phyloP scores from a whole-genome alignment of 1,284 basidiomycete genomes.

The Sporisorium iseilematis-ciliati region DNA sequence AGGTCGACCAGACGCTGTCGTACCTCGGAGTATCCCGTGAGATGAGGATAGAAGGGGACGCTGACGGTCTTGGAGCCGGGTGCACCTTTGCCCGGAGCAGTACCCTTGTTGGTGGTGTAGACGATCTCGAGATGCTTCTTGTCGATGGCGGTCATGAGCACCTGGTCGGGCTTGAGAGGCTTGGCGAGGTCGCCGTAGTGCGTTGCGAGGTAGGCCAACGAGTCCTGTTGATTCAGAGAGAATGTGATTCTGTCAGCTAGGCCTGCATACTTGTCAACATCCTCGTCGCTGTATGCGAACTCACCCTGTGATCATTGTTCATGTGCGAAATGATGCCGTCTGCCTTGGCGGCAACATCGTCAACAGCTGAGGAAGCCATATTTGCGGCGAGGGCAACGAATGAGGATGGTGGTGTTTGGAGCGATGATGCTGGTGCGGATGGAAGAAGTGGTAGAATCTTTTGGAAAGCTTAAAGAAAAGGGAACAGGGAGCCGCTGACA shows the following conservation, averaged over 20 bases:
- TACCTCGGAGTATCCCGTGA: slow-evolving; percentile 40
- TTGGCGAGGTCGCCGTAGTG: slow-evolving; percentile 43
- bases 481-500: not conserved
- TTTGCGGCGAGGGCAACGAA: slow-evolving; percentile 1
- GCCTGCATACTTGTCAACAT: not conserved
- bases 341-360: slow-evolving; percentile 49
- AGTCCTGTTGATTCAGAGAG: slow-evolving; percentile 23
- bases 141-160: slow-evolving; percentile 51
- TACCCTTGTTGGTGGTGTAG: slow-evolving; percentile 30
- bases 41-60: slow-evolving; percentile 45
- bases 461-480: slow-evolving; percentile 3
- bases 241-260: not conserved
- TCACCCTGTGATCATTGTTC: slow-evolving; percentile 56
- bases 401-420: not conserved
- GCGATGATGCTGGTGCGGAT: slow-evolving; percentile 7
- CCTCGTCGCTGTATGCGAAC: not conserved
- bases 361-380: slow-evolving; percentile 17
- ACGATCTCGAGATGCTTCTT: slow-evolving; percentile 46
- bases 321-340: slow-evolving; percentile 50
- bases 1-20: slow-evolving; percentile 43
- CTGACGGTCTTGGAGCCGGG: slow-evolving; percentile 27
- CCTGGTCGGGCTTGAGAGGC: slow-evolving; percentile 39
- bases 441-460: slow-evolving; percentile 5
- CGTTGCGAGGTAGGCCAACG: slow-evolving; percentile 49
- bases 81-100: slow-evolving; percentile 21